A percentile compares a stretch with the other conserved stretches of the same genome.
Evolutionary conservation across 306 rosid species (phyloP).

Genomic region (Vachellia collinsii): DNA sequence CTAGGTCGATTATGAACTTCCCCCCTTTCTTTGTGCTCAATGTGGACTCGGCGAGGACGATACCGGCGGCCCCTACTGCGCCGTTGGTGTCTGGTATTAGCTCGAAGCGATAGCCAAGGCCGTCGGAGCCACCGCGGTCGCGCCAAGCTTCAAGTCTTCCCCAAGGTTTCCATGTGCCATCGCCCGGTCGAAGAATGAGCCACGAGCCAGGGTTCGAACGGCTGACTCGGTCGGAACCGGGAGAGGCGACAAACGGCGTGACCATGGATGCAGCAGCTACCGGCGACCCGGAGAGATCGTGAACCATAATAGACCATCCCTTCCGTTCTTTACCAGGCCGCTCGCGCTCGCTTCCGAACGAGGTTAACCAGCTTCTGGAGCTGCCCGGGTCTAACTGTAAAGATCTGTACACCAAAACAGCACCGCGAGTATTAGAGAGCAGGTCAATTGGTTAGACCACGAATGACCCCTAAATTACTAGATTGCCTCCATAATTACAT

Average conservation of each 20-base stretch:
- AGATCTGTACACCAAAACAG: slow-evolving; percentile 43
- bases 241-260: slow-evolving; percentile 72
- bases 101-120: slow-evolving; percentile 66
- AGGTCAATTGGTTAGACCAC: neutral
- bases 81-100: slow-evolving; percentile 65
- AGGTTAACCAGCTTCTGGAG: slow-evolving; percentile 62
- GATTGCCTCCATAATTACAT: neutral
- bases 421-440: neutral
- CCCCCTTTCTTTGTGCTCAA: slow-evolving; percentile 63
- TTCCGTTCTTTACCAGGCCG: slow-evolving; percentile 70
- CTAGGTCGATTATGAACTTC: slow-evolving; percentile 54
- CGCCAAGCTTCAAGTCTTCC: slow-evolving; percentile 83
- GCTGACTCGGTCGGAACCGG: slow-evolving; percentile 74
- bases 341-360: slow-evolving; percentile 80
- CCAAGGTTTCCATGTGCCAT: slow-evolving; percentile 76
- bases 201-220: slow-evolving; percentile 78
- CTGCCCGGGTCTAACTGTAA: slow-evolving; percentile 50
- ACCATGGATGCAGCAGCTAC: slow-evolving; percentile 79
- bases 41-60: slow-evolving; percentile 72
- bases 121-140: slow-evolving; percentile 71
- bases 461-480: neutral
- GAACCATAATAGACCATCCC: slow-evolving; percentile 77
- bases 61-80: slow-evolving; percentile 59
- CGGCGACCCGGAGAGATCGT: slow-evolving; percentile 79
- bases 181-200: slow-evolving; percentile 75